Evolutionary conservation across 1,284 basidiomycete genomes (phyloP).

Genomic region (Ganoderma resinaceum): DNA sequence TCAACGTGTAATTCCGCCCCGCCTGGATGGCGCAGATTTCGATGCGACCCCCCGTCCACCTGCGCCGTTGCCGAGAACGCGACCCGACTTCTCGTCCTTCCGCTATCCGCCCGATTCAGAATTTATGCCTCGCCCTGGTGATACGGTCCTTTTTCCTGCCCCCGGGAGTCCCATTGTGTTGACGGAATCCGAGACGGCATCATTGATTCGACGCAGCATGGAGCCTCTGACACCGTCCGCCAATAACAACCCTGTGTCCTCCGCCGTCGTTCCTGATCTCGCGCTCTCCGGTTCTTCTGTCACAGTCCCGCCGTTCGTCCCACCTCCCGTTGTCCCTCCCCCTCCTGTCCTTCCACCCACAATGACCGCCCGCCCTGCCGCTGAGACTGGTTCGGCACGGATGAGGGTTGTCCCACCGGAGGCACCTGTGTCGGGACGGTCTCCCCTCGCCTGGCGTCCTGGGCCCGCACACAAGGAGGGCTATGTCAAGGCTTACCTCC

Average conservation of each 20-base stretch:
- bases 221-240: background rate
- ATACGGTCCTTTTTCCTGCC: slow-evolving; percentile 4
- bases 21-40: slow-evolving; percentile 13
- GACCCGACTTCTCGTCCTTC: background rate
- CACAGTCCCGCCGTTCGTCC: background rate
- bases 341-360: background rate
- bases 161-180: background rate
- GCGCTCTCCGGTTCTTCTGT: background rate
- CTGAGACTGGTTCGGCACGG: slow-evolving; percentile 17
- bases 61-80: background rate
- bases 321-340: slow-evolving; percentile 1
- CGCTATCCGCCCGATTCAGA: background rate
- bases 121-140: slow-evolving; percentile 4
- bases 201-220: background rate
- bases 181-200: background rate
- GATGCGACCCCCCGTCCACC: slow-evolving; percentile 23
- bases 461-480: slow-evolving; percentile 19
- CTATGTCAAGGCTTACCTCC: slow-evolving; percentile 15
- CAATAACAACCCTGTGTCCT: background rate
- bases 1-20: slow-evolving; percentile 30
- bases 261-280: background rate
- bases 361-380: slow-evolving; percentile 9
- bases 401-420: slow-evolving; percentile 9
- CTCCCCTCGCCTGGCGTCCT: slow-evolving; percentile 8
- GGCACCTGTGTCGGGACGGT: slow-evolving; percentile 6